phyloP scores from a whole-genome alignment of 805 yeast genomes.

The Torulaspora gathmanii region DNA sequence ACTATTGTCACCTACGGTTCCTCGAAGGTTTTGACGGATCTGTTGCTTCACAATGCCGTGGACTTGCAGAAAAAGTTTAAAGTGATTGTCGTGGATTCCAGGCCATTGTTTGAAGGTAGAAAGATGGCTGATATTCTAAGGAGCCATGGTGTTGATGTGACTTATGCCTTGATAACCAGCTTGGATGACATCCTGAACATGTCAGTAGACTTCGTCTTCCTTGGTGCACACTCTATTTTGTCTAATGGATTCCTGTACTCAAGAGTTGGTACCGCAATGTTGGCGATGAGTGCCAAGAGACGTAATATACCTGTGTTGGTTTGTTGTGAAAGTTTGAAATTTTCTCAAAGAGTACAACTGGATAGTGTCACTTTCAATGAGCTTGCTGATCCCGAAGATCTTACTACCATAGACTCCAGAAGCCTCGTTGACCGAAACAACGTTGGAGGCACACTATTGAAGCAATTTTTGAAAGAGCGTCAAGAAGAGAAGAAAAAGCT shows the following conservation, averaged over 20 bases:
- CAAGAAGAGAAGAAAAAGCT: conserved; percentile 28
- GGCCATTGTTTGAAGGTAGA: conserved; percentile 93
- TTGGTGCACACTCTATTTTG: conserved; percentile 96
- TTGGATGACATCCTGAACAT: conserved; percentile 76
- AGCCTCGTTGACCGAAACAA: conserved; percentile 46
- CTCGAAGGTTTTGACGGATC: conserved; percentile 73
- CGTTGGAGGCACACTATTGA: conserved; percentile 58
- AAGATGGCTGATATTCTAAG: conserved; percentile 63
- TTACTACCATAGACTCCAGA: conserved; percentile 48
- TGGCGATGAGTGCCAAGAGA: conserved; percentile 85
- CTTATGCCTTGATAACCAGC: conserved; percentile 76
- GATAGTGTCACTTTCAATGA: conserved; percentile 95
- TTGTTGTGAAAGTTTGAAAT: conserved; percentile 91
- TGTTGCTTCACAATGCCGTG: conserved; percentile 65
- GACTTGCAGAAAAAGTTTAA: conserved; percentile 63
- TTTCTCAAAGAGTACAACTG: conserved; percentile 89
- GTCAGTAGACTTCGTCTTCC: conserved; percentile 75
- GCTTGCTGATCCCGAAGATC: conserved; percentile 72
- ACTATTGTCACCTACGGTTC: conserved; percentile 85
- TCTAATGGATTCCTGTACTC: conserved; percentile 91
- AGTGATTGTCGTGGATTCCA: conserved; percentile 84
- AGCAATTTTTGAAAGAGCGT: conserved; percentile 51
- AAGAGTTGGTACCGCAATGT: conserved; percentile 89
- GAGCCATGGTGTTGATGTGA: conserved; percentile 56
- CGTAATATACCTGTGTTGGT: conserved; percentile 91